Conservation (phyloP, 2,329 filamentous ascomycete species). For the Penicillium capsulatum region DNA sequence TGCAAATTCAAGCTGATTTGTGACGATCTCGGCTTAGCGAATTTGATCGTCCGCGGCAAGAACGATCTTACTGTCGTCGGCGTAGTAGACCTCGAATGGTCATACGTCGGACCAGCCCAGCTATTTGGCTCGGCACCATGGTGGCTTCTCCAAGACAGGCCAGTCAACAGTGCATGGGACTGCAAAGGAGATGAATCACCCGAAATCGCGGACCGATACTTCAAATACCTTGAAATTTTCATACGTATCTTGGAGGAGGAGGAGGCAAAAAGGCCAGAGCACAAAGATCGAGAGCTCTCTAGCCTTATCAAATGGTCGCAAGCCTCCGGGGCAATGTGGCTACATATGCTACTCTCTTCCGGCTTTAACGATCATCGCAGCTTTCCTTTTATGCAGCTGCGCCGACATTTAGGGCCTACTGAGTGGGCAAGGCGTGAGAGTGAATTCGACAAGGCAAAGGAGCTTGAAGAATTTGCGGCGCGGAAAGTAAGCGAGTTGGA, state of each 20-base stretch:
- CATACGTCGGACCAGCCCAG: slow-evolving; percentile 1
- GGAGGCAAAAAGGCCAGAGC: neutral
- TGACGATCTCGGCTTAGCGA: slow-evolving; percentile 37
- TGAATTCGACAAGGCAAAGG: slow-evolving; percentile 16
- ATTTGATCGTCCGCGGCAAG: slow-evolving; percentile 35
- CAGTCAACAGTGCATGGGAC: neutral
- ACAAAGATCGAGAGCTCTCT: slow-evolving; percentile 21
- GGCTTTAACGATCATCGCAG: slow-evolving; percentile 31
- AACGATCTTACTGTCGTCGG: slow-evolving; percentile 35
- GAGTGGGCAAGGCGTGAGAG: slow-evolving; percentile 23
- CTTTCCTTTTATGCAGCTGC: slow-evolving; percentile 32
- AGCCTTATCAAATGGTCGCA: slow-evolving; percentile 33
- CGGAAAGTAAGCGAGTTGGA: slow-evolving; percentile 28
- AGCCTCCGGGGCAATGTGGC: slow-evolving; percentile 35
- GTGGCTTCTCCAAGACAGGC: slow-evolving; percentile 3
- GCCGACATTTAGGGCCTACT: slow-evolving; percentile 14
- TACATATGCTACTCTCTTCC: slow-evolving; percentile 33
- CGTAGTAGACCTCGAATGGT: slow-evolving; percentile 28
- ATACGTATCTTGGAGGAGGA: neutral
- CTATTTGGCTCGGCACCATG: neutral
- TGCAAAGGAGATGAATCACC: neutral
- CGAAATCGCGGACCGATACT: neutral
- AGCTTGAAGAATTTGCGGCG: slow-evolving; percentile 23
- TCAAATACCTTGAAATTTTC: neutral
- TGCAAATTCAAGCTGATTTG: slow-evolving; percentile 38